A percentile compares a stretch with the other conserved stretches of the same genome.
These are phyloP conservation scores for Aspergillus versicolor DNA, from an alignment of 2,329 filamentous ascomycete species.

Conservation along the genomic window DNA sequence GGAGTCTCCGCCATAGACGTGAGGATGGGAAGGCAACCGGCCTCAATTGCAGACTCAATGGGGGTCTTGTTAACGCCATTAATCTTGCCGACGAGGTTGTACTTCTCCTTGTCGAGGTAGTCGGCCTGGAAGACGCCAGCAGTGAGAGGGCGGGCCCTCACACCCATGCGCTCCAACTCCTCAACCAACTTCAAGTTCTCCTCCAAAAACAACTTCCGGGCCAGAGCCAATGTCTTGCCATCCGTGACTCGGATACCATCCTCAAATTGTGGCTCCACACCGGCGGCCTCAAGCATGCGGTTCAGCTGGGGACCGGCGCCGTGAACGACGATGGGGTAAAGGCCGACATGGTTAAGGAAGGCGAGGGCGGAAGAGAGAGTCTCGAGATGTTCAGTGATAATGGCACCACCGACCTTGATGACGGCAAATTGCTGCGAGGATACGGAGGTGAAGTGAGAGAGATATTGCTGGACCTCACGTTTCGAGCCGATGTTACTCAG, in stretches of 20 bases:
- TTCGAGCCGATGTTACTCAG: slow-evolving; percentile 95
- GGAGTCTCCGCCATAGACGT: slow-evolving; percentile 94
- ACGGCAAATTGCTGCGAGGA: slow-evolving; percentile 97
- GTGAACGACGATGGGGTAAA: slow-evolving; percentile 94
- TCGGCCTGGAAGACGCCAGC: slow-evolving; percentile 88
- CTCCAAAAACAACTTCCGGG: slow-evolving; percentile 87
- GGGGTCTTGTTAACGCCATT: slow-evolving; percentile 85
- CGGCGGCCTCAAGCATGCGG: slow-evolving; percentile 81
- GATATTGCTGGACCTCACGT: slow-evolving; percentile 94
- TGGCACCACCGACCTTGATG: slow-evolving; percentile 96
- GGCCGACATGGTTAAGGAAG: slow-evolving; percentile 89
- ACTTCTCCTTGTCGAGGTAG: slow-evolving; percentile 95
- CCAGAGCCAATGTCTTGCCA: slow-evolving; percentile 87
- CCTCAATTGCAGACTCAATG: slow-evolving; percentile 86
- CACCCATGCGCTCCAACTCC: slow-evolving; percentile 83
- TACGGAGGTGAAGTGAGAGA: slow-evolving; percentile 95
- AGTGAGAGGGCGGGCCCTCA: slow-evolving; percentile 84
- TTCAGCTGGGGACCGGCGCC: slow-evolving; percentile 95
- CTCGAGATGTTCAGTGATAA: slow-evolving; percentile 90
- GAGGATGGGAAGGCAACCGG: slow-evolving; percentile 87
- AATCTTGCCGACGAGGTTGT: slow-evolving; percentile 93
- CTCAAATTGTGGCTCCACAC: slow-evolving; percentile 92
- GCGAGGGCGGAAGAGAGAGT: slow-evolving; percentile 85
- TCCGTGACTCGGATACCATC: slow-evolving; percentile 96
- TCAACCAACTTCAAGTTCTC: slow-evolving; percentile 93